phyloP scores from a whole-genome alignment of 495 filamentous ascomycete species.

The Penicillium antarcticum region DNA sequence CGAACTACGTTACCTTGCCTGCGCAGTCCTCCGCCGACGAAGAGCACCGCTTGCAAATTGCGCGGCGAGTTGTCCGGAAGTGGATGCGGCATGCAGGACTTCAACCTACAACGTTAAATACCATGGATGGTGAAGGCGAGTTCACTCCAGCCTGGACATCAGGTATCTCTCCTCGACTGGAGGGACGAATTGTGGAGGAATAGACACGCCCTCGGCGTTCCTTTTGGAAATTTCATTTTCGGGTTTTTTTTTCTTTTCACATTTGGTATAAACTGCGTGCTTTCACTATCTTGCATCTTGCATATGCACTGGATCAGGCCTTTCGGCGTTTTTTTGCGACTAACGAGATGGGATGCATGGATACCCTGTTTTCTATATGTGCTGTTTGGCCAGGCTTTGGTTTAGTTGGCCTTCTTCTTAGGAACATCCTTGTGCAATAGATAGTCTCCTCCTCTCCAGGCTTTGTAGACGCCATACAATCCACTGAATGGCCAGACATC shows the following conservation, averaged over 20 bases:
- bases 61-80: slow-evolving; percentile 60
- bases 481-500: slow-evolving; percentile 23
- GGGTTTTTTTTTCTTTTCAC: background rate
- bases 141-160: slow-evolving; percentile 73
- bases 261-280: background rate
- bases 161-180: slow-evolving; percentile 69
- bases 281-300: slow-evolving; percentile 3
- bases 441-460: slow-evolving; percentile 26
- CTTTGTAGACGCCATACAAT: slow-evolving; percentile 22
- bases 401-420: slow-evolving; percentile 8
- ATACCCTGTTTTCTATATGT: slow-evolving; percentile 2
- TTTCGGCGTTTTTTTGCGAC: background rate
- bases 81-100: slow-evolving; percentile 74
- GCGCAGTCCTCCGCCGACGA: slow-evolving; percentile 38
- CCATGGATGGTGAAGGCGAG: slow-evolving; percentile 45
- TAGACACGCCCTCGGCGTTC: background rate
- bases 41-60: slow-evolving; percentile 42
- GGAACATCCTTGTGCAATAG: slow-evolving; percentile 7
- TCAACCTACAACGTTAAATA: slow-evolving; percentile 30
- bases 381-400: background rate
- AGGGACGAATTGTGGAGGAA: slow-evolving; percentile 65
- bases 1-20: slow-evolving; percentile 40
- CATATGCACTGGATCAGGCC: background rate
- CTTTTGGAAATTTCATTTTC: background rate
- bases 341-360: background rate